Evolutionary conservation across 2,329 filamentous ascomycete genomes (phyloP).

Genomic region (Mycosphaerella arachidis): DNA sequence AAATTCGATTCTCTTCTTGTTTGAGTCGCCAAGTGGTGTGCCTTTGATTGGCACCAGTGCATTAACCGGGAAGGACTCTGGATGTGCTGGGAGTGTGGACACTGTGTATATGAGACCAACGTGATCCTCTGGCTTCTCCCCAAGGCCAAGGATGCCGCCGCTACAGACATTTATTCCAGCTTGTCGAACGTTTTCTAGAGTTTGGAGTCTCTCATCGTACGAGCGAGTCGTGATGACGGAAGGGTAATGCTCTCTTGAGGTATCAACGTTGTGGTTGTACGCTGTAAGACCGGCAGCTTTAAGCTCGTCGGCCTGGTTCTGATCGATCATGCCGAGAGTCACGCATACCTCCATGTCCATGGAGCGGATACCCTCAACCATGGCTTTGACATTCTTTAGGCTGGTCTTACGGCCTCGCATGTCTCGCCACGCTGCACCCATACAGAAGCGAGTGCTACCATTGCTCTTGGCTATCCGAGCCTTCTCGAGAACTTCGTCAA

Average conservation of each 20-base stretch:
- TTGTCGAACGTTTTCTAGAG: conserved; percentile 72
- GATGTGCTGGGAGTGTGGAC: conserved; percentile 72
- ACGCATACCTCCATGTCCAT: conserved; percentile 90
- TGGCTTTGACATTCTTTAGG: conserved; percentile 76
- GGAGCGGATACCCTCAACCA: conserved; percentile 74
- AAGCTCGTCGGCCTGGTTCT: conserved; percentile 69
- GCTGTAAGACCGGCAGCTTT: conserved; percentile 81
- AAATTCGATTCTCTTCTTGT: conserved; percentile 63
- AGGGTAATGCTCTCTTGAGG: conserved; percentile 82
- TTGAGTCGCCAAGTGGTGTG: conserved; percentile 69
- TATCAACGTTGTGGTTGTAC: conserved; percentile 94
- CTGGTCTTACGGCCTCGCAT: conserved; percentile 86
- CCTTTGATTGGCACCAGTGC: conserved; percentile 87
- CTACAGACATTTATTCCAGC: conserved; percentile 89
- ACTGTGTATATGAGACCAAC: conserved; percentile 81
- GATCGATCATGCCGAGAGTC: conserved; percentile 89
- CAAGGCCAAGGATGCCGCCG: conserved; percentile 80
- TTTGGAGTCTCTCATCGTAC: conserved; percentile 82
- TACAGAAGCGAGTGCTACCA: conserved; percentile 87
- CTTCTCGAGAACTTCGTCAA: conserved; percentile 75
- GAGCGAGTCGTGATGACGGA: conserved; percentile 77
- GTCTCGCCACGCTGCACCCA: conserved; percentile 91
- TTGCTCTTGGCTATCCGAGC: conserved; percentile 74
- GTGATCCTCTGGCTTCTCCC: conserved; percentile 73
- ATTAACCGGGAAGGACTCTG: conserved; percentile 88